Conservation (phyloP, 805 yeast species). For the Hanseniaspora pseudoguilliermondii region DNA sequence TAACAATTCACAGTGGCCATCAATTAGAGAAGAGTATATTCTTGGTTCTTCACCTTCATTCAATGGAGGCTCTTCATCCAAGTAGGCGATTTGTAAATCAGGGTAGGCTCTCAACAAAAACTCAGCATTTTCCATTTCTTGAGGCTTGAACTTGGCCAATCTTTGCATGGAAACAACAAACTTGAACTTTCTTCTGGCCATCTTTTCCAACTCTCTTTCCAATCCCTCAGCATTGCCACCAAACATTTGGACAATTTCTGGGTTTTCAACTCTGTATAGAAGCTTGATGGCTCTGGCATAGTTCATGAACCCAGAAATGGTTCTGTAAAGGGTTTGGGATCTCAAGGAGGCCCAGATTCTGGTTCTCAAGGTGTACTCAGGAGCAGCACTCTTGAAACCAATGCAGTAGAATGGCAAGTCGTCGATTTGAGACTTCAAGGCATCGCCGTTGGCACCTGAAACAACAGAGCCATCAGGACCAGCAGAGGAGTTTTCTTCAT, state of each 20-base stretch:
- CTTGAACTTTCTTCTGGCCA: slow-evolving; percentile 75
- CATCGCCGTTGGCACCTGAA: slow-evolving; percentile 44
- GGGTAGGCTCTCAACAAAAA: slow-evolving; percentile 74
- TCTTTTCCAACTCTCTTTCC: slow-evolving; percentile 84
- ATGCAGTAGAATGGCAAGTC: slow-evolving; percentile 90
- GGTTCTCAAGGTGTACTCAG: slow-evolving; percentile 89
- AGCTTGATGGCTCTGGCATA: slow-evolving; percentile 91
- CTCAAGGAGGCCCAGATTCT: slow-evolving; percentile 98
- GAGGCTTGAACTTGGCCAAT: slow-evolving; percentile 54
- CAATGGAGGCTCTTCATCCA: slow-evolving; percentile 81
- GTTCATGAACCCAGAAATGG: slow-evolving; percentile 97
- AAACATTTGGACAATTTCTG: slow-evolving; percentile 91
- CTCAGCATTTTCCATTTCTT: slow-evolving; percentile 70
- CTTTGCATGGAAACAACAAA: slow-evolving; percentile 80
- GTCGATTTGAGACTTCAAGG: slow-evolving; percentile 69
- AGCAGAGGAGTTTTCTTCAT: slow-evolving; percentile 7
- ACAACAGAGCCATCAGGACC: slow-evolving; percentile 13
- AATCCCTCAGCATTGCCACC: slow-evolving; percentile 96
- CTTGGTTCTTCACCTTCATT: slow-evolving; percentile 58
- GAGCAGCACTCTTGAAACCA: slow-evolving; percentile 96
- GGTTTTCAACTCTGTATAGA: slow-evolving; percentile 86
- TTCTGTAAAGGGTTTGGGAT: slow-evolving; percentile 91
- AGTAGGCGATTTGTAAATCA: slow-evolving; percentile 76
- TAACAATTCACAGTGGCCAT: slow-evolving; percentile 64
- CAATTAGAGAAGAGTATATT: slow-evolving; percentile 65